phyloP scores from a whole-genome alignment of 371 early-diverging fungal species.

The Parasitella parasitica region DNA sequence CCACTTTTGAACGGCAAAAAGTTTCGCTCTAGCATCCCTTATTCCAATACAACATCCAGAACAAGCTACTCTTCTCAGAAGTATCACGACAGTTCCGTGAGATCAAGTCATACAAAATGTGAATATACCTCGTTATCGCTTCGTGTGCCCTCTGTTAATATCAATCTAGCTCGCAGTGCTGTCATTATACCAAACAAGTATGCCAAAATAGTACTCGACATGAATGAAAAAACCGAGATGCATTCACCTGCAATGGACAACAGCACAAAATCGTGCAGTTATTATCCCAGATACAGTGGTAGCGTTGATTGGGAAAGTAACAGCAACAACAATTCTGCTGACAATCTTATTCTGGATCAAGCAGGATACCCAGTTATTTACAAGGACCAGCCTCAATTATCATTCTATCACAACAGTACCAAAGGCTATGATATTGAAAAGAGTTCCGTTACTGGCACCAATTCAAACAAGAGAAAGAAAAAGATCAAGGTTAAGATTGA shows the following conservation, averaged over 20 bases:
- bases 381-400: neutral
- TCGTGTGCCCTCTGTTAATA: neutral
- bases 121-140: neutral
- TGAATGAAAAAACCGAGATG: neutral
- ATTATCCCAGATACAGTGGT: neutral
- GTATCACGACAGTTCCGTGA: neutral
- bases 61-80: neutral
- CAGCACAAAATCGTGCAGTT: neutral
- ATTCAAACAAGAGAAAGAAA: neutral
- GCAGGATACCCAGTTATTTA: neutral
- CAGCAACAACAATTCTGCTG: neutral
- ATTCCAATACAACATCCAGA: neutral
- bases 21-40: neutral
- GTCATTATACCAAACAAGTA: neutral
- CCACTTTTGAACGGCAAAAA: constrained; percentile 5
- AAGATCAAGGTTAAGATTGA: constrained; percentile 87
- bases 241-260: neutral
- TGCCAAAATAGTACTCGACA: neutral
- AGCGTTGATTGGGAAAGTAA: neutral
- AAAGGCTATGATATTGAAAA: neutral
- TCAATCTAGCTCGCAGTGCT: neutral
- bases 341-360: neutral
- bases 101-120: neutral
- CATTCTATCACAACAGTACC: neutral
- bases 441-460: neutral